Conservation (phyloP, 768 basidiomycete species). For the Pleurotus salmoneostramineus region DNA sequence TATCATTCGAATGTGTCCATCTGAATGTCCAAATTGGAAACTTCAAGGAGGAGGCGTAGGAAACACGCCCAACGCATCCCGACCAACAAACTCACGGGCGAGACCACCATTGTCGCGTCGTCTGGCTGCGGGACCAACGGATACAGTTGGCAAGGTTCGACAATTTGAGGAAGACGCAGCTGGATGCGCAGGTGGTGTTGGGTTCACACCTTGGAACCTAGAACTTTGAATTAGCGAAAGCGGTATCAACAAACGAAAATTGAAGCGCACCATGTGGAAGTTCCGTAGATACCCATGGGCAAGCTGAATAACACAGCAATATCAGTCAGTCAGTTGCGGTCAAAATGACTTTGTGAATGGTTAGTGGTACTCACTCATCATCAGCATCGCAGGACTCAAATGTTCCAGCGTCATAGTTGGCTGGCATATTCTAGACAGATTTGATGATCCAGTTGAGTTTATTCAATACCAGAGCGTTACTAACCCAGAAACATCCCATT, state of each 20-base stretch:
- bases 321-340: slow-evolving; percentile 1
- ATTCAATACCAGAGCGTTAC: no score
- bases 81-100: background rate
- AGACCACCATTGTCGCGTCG: slow-evolving; percentile 1
- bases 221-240: background rate
- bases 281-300: slow-evolving; percentile 74
- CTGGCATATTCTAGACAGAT: slow-evolving; percentile 84
- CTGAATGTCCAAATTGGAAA: background rate
- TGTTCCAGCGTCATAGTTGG: slow-evolving; percentile 51
- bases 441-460: no score
- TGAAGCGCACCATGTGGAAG: slow-evolving; percentile 53
- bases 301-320: slow-evolving; percentile 25
- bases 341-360: background rate
- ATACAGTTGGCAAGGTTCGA: slow-evolving; percentile 8
- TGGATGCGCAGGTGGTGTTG: slow-evolving; percentile 57
- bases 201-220: slow-evolving; percentile 45
- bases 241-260: background rate
- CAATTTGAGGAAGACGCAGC: slow-evolving; percentile 67
- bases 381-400: slow-evolving; percentile 70
- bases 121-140: background rate
- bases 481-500: slow-evolving; percentile 59
- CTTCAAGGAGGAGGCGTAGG: background rate
- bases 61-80: slow-evolving; percentile 2
- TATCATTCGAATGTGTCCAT: background rate
- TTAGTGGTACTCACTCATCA: slow-evolving; percentile 39